Percentiles rank a stretch among this genome's conserved stretches.
Evolutionary conservation across 495 filamentous ascomycete species (phyloP).

Genomic region (Bacidia rubella): DNA sequence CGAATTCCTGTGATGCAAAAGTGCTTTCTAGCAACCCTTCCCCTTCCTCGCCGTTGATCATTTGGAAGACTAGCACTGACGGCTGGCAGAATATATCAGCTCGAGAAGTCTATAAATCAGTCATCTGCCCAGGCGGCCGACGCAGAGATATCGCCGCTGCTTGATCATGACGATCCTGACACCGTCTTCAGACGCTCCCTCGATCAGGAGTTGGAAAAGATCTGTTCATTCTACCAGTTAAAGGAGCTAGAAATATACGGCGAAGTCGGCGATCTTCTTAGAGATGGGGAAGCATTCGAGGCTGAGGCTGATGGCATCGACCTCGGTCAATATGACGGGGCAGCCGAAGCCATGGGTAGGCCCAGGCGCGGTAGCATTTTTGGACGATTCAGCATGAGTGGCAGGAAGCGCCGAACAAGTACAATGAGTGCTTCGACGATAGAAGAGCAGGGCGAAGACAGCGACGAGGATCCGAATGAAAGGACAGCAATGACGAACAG

Average conservation of each 20-base stretch:
- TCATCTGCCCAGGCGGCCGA: slow-evolving; percentile 24
- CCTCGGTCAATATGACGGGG: slow-evolving; percentile 38
- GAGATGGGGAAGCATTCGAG: slow-evolving; percentile 61
- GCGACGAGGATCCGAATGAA: slow-evolving; percentile 54
- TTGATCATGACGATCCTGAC: slow-evolving; percentile 58
- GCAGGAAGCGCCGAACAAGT: slow-evolving; percentile 31
- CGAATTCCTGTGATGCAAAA: slow-evolving; percentile 22
- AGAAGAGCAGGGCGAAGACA: slow-evolving; percentile 42
- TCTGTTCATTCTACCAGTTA: slow-evolving; percentile 72
- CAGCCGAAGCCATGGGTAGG: slow-evolving; percentile 30
- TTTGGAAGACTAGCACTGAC: background rate
- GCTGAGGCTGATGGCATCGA: slow-evolving; percentile 45
- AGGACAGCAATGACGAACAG: slow-evolving; percentile 36
- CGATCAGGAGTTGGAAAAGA: slow-evolving; percentile 85
- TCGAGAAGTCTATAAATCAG: slow-evolving; percentile 66
- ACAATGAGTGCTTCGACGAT: slow-evolving; percentile 32
- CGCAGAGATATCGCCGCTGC: slow-evolving; percentile 79
- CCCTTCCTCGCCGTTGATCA: background rate
- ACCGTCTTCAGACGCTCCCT: slow-evolving; percentile 63
- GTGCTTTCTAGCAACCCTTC: too few relatives aligned
- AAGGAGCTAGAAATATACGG: slow-evolving; percentile 78
- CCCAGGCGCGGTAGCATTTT: slow-evolving; percentile 34
- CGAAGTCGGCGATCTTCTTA: slow-evolving; percentile 62
- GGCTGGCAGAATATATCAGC: slow-evolving; percentile 63
- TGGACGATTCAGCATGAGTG: slow-evolving; percentile 26